phyloP scores from a whole-genome alignment of 2,329 filamentous ascomycete genomes.

The Ceratocystis huliohia region DNA sequence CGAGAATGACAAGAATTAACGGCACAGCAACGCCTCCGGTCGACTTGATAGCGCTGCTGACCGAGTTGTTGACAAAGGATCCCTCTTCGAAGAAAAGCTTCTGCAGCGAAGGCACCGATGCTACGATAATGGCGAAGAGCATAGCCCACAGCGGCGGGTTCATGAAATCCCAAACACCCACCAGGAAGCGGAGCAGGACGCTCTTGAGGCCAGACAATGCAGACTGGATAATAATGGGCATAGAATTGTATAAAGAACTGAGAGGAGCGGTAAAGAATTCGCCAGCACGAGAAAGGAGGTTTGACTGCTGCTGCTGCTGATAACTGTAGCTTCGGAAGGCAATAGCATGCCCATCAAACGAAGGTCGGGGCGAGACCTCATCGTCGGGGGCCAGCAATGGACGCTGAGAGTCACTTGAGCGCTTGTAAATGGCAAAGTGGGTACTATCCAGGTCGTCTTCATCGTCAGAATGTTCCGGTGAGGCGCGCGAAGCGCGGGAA shows the following conservation, averaged over 20 bases:
- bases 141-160: constrained; percentile 97
- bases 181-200: constrained; percentile 34
- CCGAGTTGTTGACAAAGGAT: constrained; percentile 83
- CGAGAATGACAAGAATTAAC: constrained; percentile 85
- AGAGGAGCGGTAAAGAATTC: neutral
- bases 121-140: constrained; percentile 79
- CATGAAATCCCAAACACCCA: constrained; percentile 84
- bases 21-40: constrained; percentile 87
- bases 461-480: constrained; percentile 38
- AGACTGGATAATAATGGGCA: neutral
- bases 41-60: constrained; percentile 74
- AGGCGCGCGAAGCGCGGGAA: constrained; percentile 39
- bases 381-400: constrained; percentile 9
- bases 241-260: neutral
- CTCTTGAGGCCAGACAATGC: neutral
- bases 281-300: neutral
- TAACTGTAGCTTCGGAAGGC: constrained; percentile 8
- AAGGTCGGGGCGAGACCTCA: constrained; percentile 1
- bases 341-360: neutral
- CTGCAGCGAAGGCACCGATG: constrained; percentile 73
- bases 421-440: constrained; percentile 12
- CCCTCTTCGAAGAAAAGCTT: constrained; percentile 75
- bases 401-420: constrained; percentile 15
- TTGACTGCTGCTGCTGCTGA: neutral
- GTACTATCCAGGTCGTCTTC: constrained; percentile 29